Evolutionary conservation across 2,329 filamentous ascomycete genomes (phyloP).

Genomic region (Nannizziopsis barbatae): DNA sequence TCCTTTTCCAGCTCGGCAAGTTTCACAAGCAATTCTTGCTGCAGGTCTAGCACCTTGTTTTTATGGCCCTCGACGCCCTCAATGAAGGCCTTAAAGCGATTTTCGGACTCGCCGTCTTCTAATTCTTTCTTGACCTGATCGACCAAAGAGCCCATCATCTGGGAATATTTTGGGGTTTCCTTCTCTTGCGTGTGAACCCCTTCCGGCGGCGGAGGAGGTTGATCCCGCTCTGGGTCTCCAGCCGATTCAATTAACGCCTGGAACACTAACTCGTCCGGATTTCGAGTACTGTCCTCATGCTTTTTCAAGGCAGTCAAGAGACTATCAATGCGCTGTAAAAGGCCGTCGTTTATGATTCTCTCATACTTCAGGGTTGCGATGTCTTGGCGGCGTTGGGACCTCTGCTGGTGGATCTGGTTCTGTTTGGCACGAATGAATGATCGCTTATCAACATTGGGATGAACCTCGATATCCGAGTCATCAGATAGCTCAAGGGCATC

Average conservation of each 20-base stretch:
- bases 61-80: constrained; percentile 66
- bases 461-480: constrained; percentile 95
- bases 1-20: constrained; percentile 73
- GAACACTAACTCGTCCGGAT: constrained; percentile 75
- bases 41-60: constrained; percentile 64
- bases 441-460: constrained; percentile 96
- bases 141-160: constrained; percentile 96
- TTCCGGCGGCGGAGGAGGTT: constrained; percentile 61
- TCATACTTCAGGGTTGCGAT: constrained; percentile 87
- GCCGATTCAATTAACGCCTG: constrained; percentile 76
- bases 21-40: constrained; percentile 62
- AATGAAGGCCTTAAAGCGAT: constrained; percentile 64
- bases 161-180: constrained; percentile 73
- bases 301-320: constrained; percentile 64
- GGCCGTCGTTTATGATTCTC: constrained; percentile 80
- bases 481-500: constrained; percentile 91
- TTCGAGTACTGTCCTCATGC: constrained; percentile 55
- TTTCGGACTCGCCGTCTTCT: constrained; percentile 58
- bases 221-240: constrained; percentile 57
- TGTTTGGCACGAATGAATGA: constrained; percentile 99
- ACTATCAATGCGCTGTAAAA: constrained; percentile 70
- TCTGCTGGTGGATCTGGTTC: constrained; percentile 87
- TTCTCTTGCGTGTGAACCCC: constrained; percentile 67
- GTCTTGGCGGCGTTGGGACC: constrained; percentile 70
- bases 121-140: constrained; percentile 85